These are phyloP conservation scores for Aureobasidium mangrovei DNA, from an alignment of 2,329 filamentous ascomycete species.

Conservation along the genomic window DNA sequence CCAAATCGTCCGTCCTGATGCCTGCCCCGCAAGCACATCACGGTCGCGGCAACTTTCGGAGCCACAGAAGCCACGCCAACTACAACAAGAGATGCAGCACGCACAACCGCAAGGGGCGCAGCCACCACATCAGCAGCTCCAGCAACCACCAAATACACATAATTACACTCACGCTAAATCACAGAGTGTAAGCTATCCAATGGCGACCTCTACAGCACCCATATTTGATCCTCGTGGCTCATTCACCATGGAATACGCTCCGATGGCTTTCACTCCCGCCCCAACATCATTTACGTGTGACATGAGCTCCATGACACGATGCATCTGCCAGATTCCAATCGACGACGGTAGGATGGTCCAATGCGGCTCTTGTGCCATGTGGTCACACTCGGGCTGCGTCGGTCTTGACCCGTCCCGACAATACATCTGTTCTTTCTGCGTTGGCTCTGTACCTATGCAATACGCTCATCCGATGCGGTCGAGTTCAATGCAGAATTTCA, in stretches of 20 bases:
- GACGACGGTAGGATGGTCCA: slow-evolving; percentile 52
- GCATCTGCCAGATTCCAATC: slow-evolving; percentile 47
- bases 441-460: background rate
- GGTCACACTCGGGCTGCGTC: slow-evolving; percentile 51
- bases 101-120: slow-evolving; percentile 9
- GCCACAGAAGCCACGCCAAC: background rate
- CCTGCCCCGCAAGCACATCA: background rate
- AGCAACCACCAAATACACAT: slow-evolving; percentile 1
- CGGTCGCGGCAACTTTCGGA: background rate
- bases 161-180: slow-evolving; percentile 9
- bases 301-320: slow-evolving; percentile 38
- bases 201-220: slow-evolving; percentile 2
- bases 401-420: slow-evolving; percentile 42
- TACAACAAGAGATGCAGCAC: slow-evolving; percentile 6
- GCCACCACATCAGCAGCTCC: background rate
- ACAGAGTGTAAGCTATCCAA: slow-evolving; percentile 9
- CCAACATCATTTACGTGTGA: slow-evolving; percentile 12
- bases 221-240: slow-evolving; percentile 11
- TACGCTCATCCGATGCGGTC: slow-evolving; percentile 3
- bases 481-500: slow-evolving; percentile 6
- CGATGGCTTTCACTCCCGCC: slow-evolving; percentile 10
- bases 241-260: slow-evolving; percentile 10
- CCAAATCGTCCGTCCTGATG: background rate
- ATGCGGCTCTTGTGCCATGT: slow-evolving; percentile 56
- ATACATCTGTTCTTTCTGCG: slow-evolving; percentile 45